These are phyloP conservation scores for Elaeagnus macrophylla DNA, from an alignment of 306 rosid genomes.

Conservation along the genomic window DNA sequence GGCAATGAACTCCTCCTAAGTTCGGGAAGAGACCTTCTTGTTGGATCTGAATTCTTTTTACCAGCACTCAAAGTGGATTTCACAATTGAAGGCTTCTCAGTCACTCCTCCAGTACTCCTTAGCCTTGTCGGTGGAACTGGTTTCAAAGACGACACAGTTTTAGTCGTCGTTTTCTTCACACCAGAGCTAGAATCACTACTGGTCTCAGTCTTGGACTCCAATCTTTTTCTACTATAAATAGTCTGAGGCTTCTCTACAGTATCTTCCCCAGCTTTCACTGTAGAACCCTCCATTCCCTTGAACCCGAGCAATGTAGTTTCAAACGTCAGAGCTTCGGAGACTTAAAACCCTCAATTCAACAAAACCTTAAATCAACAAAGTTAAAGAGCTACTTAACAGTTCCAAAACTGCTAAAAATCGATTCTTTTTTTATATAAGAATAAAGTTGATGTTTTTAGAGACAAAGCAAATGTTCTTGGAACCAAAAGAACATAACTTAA, in stretches of 20 bases:
- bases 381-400: too few relatives aligned
- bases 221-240: slow-evolving; percentile 36
- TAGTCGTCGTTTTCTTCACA: slow-evolving; percentile 34
- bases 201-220: slow-evolving; percentile 32
- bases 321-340: too few relatives aligned
- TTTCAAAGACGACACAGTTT: slow-evolving; percentile 33
- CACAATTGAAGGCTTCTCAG: slow-evolving; percentile 42
- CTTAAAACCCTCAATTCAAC: too few relatives aligned
- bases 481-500: too few relatives aligned
- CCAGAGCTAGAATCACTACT: slow-evolving; percentile 26
- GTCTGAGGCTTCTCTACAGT: not conserved
- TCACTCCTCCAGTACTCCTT: slow-evolving; percentile 66
- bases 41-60: slow-evolving; percentile 29
- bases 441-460: too few relatives aligned
- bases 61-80: slow-evolving; percentile 20
- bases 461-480: too few relatives aligned
- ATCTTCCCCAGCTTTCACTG: too few relatives aligned
- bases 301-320: too few relatives aligned
- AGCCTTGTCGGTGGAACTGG: slow-evolving; percentile 44
- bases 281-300: too few relatives aligned
- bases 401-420: too few relatives aligned
- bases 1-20: slow-evolving; percentile 54
- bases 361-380: too few relatives aligned
- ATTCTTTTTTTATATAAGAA: too few relatives aligned
- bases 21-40: slow-evolving; percentile 67